Evolutionary conservation across 331 rosid genomes (phyloP).

Genomic region (Pyracantha coccinea): DNA sequence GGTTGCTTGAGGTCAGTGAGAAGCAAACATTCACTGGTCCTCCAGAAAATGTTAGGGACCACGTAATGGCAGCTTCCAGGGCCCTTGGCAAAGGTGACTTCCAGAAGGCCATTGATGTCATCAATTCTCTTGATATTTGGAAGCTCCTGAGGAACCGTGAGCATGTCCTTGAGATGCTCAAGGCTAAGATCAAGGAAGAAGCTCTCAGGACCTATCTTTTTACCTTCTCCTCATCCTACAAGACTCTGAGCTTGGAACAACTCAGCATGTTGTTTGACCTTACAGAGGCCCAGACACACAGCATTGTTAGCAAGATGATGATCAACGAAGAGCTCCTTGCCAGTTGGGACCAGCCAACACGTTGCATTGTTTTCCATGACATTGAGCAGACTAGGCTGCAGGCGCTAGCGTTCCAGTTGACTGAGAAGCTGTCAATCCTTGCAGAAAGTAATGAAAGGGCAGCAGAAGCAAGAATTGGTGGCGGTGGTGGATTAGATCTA

Average conservation of each 20-base stretch:
- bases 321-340: conserved; percentile 86
- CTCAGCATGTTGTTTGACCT: conserved; percentile 71
- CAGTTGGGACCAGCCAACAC: conserved; percentile 44
- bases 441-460: conserved; percentile 93
- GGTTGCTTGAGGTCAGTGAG: conserved; percentile 74
- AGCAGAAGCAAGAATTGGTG: conserved; percentile 69
- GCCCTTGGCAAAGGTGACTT: conserved; percentile 70
- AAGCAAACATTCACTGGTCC: conserved; percentile 90
- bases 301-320: conserved; percentile 89
- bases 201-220: conserved; percentile 89
- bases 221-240: conserved; percentile 74
- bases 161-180: conserved; percentile 65
- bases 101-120: conserved; percentile 56
- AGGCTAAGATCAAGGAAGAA: conserved; percentile 85
- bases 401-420: conserved; percentile 70
- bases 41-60: conserved; percentile 94
- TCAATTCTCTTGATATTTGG: conserved; percentile 81
- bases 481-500: conserved; percentile 86
- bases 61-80: conserved; percentile 89
- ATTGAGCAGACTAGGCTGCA: conserved; percentile 29
- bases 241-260: conserved; percentile 66
- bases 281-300: conserved; percentile 44
- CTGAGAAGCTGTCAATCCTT: conserved; percentile 64
- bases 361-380: conserved; percentile 19
- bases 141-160: conserved; percentile 63